phyloP scores from a whole-genome alignment of 2,329 filamentous ascomycete genomes.

The Monosporascus sp. region DNA sequence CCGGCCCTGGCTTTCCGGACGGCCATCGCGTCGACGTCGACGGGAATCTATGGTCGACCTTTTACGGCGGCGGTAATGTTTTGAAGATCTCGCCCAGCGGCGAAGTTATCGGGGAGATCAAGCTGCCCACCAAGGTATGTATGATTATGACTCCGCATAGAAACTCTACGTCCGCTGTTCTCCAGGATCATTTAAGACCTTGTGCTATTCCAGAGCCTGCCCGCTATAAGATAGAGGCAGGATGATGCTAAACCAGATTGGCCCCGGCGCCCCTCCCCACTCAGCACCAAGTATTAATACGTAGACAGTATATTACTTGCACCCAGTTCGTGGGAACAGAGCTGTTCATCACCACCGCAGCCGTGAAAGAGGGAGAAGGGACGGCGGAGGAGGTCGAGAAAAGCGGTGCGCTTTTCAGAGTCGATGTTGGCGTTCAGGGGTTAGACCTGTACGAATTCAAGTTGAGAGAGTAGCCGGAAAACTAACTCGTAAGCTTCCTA shows the following conservation, averaged over 20 bases:
- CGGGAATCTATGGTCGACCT: constrained; percentile 82
- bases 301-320: constrained; percentile 65
- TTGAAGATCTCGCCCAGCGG: constrained; percentile 68
- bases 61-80: constrained; percentile 75
- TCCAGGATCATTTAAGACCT: too few relatives aligned
- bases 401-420: constrained; percentile 67
- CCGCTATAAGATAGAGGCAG: too few relatives aligned
- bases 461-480: constrained; percentile 25
- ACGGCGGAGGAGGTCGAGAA: constrained; percentile 57
- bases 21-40: constrained; percentile 80
- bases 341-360: constrained; percentile 75
- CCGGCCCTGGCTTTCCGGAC: constrained; percentile 65
- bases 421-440: constrained; percentile 70
- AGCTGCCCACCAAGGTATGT: constrained; percentile 56
- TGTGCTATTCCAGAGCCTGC: too few relatives aligned
- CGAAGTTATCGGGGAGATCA: constrained; percentile 67
- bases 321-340: constrained; percentile 70
- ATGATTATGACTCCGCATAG: background rate
- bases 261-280: background rate
- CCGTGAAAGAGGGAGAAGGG: constrained; percentile 59
- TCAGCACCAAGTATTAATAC: background rate
- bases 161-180: too few relatives aligned
- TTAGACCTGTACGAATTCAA: constrained; percentile 60
- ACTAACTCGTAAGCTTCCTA: too few relatives aligned
- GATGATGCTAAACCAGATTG: background rate